Evolutionary conservation across 805 yeast genomes (phyloP), one percentile per base, ranked within the genome.

Genomic region (Lipomyces starkeyi): DNA sequence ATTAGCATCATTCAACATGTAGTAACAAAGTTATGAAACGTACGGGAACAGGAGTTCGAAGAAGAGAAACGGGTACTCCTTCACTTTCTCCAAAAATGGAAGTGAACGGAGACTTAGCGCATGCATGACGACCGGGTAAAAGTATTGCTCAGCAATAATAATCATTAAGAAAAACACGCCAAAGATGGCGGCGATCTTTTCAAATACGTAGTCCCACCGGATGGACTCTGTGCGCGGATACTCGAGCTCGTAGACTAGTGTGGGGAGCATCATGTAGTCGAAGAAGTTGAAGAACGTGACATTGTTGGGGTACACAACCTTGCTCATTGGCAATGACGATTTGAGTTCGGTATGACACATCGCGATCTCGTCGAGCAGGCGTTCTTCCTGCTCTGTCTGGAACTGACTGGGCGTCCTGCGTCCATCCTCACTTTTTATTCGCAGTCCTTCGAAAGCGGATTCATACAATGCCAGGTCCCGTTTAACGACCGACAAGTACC

Each of bases 91-190:
- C 11, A 52, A 8, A 0, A 87, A 66, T 0, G 94, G 83, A 22
- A 85, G 73, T 22, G 78, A 77, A 57, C 89, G 82, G 40, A 90
- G 78, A n/a, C 79, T 80, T 9, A 86, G 74, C 40, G 93, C 90
- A 65, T 83, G 78, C 75, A 87, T 75, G 0, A 90, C 91, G 53
- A 89, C 79, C 3, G 97, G 97, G 74, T 88, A 91, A 78, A 93
- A 82, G 71, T 81, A 83, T 65, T 87, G 83, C 77, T 91, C 95
- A 0, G 98, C 90, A 25, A 91, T 82, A 20, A 89, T 81, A 71
- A 93, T 86, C 96, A 95, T 91, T 58, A 93, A 80, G 69, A 87
- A 83, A 56, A 95, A 91, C 22, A 92, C 88, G 7, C 99, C 99
- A 77, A 95, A 89, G 6, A 91, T 88, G 1, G 97, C 98, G 63